These are phyloP conservation scores for Xylona heveae DNA, from an alignment of 495 filamentous ascomycete genomes.

Conservation along the genomic window DNA sequence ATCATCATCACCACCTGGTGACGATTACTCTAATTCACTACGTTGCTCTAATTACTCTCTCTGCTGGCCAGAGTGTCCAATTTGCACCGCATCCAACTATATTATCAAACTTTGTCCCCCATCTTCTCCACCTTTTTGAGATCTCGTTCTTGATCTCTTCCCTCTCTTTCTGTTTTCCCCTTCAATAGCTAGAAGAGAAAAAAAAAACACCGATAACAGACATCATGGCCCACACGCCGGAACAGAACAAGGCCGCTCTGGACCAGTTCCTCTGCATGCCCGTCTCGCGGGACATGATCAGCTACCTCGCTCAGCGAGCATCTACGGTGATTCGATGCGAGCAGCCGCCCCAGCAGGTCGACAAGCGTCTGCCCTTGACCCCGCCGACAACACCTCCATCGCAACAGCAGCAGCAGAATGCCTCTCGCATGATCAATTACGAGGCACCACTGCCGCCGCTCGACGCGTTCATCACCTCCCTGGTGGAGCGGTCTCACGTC, in stretches of 20 bases:
- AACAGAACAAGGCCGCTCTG: conserved; percentile 59
- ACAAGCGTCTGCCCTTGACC: conserved; percentile 22
- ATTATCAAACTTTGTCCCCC: too few species aligned
- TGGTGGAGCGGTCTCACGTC: conserved; percentile 84
- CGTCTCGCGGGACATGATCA: conserved; percentile 68
- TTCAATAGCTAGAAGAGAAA: too few species aligned
- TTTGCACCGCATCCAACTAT: too few species aligned
- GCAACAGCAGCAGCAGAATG: conserved; percentile 37
- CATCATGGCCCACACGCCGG: conserved; percentile 20
- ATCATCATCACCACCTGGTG: too few species aligned
- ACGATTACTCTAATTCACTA: too few species aligned
- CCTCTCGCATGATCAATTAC: conserved; percentile 13
- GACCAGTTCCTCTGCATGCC: conserved; percentile 72
- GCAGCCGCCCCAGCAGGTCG: conserved; percentile 16
- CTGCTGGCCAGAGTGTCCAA: too few species aligned
- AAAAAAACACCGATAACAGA: too few species aligned
- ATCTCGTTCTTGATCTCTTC: too few species aligned
- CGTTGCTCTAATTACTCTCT: too few species aligned
- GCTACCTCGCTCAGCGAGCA: conserved; percentile 64
- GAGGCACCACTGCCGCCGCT: conserved; percentile 48
- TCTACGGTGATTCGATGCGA: conserved; percentile 85
- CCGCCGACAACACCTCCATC: conserved; percentile 35
- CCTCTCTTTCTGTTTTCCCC: too few species aligned
- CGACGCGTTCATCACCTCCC: conserved; percentile 73
- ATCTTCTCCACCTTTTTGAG: too few species aligned